phyloP scores from a whole-genome alignment of 495 filamentous ascomycete species.

The Durotheca rogersii region DNA sequence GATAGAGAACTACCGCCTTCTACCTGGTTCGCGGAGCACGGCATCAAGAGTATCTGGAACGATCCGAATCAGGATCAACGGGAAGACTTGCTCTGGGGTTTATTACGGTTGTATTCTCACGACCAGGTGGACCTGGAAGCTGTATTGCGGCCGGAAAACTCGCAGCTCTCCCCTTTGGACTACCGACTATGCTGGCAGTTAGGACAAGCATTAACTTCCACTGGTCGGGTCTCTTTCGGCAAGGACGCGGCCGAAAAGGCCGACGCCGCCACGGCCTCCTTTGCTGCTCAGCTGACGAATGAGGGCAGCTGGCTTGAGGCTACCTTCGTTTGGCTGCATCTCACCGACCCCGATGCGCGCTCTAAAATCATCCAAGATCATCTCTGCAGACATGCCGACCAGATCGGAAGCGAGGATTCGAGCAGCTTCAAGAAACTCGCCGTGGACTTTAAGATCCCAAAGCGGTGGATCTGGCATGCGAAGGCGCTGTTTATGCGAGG shows the following conservation, averaged over 20 bases:
- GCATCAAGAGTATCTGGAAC: constrained; percentile 47
- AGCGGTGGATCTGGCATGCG: constrained; percentile 79
- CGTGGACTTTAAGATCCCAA: constrained; percentile 64
- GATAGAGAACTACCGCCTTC: constrained; percentile 61
- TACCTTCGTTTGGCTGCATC: constrained; percentile 74
- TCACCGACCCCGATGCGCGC: constrained; percentile 63
- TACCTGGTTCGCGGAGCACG: constrained; percentile 60
- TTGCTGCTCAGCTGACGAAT: constrained; percentile 70
- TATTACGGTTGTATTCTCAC: constrained; percentile 75
- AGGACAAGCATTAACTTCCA: constrained; percentile 54
- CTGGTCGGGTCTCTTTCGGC: constrained; percentile 44
- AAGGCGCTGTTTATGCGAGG: constrained; percentile 79
- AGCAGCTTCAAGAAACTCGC: constrained; percentile 59
- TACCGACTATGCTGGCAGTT: constrained; percentile 83
- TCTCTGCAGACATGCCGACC: constrained; percentile 64
- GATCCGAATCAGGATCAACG: constrained; percentile 54
- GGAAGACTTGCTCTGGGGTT: constrained; percentile 80
- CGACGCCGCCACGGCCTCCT: constrained; percentile 67
- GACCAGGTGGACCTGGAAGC: constrained; percentile 51
- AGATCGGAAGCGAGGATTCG: constrained; percentile 52
- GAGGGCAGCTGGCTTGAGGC: constrained; percentile 66
- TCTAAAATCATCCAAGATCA: constrained; percentile 66
- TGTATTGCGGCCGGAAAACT: constrained; percentile 56
- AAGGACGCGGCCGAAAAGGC: constrained; percentile 52
- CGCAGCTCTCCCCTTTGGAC: constrained; percentile 66